Evolutionary conservation across 2,329 filamentous ascomycete genomes (phyloP), one percentile per base, ranked within the genome.

Genomic region (Sporothrix humicola): DNA sequence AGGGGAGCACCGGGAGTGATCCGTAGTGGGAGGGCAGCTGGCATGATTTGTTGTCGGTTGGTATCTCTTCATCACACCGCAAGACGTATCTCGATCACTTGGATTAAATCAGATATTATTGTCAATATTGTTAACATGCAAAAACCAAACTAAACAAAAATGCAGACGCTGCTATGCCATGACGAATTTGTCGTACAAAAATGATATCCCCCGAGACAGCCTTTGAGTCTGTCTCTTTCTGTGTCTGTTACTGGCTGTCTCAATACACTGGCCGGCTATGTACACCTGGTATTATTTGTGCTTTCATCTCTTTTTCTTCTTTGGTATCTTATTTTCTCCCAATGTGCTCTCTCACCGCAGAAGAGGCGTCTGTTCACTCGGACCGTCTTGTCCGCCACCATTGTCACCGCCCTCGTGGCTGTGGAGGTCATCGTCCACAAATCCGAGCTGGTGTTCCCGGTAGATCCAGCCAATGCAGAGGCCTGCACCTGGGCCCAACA

Each of bases 401-500:
- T 15, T 54, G 23, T 52, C 58, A 3, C 66, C 65, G 8, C 48
- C 69, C 2, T 44, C 71, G n/a, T 8, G 42, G 15, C n/a, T 23
- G 2, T 66, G 0, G 20, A 8, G 54, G 1, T 17, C n/a, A 9
- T 50, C 70, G 31, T 44, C 70, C 15, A 52, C 74, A 68, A 75
- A 72, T 5, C 75, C 74, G 9, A 76, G 72, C 58, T 76, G 65
- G n/a, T 23, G n/a, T 73, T 82, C 81, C 9, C 80, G 78, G 72
- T 79, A 79, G 15, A 80, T 73, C 80, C 80, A 82, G 0, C 78
- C 81, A 3, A 80, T 37, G 68, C 80, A 82, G 3, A 83, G 74
- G 0, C 82, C 82, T 0, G 82, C 82, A 0, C 82, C 82, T 0
- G 82, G 82, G 0, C 82, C 82, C 3, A 82, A 65, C 8, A 81